Conservation (phyloP, 257 asterid species). For the Solanum virginianum region DNA sequence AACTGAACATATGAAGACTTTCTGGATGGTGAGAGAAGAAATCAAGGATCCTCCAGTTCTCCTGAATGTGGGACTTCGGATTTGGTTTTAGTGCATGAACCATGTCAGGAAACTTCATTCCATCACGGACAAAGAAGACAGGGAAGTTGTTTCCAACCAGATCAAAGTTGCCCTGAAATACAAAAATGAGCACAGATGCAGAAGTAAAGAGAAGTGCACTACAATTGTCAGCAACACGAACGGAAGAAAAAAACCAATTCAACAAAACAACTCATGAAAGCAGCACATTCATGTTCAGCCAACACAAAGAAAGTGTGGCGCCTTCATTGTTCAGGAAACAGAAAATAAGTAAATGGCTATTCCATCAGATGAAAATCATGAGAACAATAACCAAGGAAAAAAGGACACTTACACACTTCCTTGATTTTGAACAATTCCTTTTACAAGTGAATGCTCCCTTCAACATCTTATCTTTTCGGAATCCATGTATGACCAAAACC, state of each 20-base stretch:
- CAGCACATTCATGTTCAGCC: not conserved
- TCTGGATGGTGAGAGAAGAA: slow-evolving; percentile 95
- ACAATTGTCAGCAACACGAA: not conserved
- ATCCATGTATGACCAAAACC: not conserved
- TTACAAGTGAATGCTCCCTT: not conserved
- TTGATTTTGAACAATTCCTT: not conserved
- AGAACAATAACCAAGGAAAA: not conserved
- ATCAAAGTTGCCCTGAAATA: slow-evolving; percentile 76
- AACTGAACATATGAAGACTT: slow-evolving; percentile 71
- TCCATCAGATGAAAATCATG: not conserved
- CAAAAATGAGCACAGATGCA: not conserved
- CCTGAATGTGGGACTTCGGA: slow-evolving; percentile 93
- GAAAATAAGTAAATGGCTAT: not conserved
- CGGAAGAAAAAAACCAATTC: not conserved
- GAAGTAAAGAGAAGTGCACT: not conserved
- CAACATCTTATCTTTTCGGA: not conserved
- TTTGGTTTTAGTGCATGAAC: slow-evolving; percentile 88
- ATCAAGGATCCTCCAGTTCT: slow-evolving; percentile 87
- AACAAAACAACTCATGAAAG: not conserved
- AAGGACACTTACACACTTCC: not conserved
- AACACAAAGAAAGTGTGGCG: not conserved
- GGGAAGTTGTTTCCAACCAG: slow-evolving; percentile 98
- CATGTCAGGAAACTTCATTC: slow-evolving; percentile 89
- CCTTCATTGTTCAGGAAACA: not conserved
- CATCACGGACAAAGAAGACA: slow-evolving; percentile 81